Base-by-base conservation (phyloP, 495 filamentous ascomycete species). In the Cercophora sp. region DNA sequence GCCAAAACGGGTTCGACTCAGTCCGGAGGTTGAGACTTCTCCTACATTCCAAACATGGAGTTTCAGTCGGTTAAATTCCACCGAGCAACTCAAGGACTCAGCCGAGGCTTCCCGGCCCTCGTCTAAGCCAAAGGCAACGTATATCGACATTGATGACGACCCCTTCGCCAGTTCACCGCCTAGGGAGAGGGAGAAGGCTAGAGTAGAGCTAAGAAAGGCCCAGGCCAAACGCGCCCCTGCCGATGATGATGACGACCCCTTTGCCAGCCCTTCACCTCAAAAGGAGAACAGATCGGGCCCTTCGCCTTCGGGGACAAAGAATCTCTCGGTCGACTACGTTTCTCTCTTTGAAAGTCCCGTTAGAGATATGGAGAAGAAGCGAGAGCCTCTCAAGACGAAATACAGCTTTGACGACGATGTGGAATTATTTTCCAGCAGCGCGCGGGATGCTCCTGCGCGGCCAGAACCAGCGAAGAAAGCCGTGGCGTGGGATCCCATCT, bases 401-500 rank as follows among this genome's bases (percentile, higher is more conserved):
- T 40, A 10, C 10, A 35, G 39, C 0, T 9, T 48, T 8, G 55
- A 66, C 18, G 52, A 53, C 15, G 39, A 59, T 5, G 34, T 48
- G 11, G 55, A 63, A 9, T 55, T 48, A 1, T 62, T 68, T 20
- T 47, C 41, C 4, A 52, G 46, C 32, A 58, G 48, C 36, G 52
- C 63, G 2, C 63, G 58, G 15, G 27, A 18, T n/a, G n/a, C n/a
- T n/a, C n/a, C n/a, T n/a, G 16, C n/a, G 11, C 0, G 42, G 3
- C 0, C 19, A 22, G 47, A 43, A 15, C 13, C 22, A 18, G 50
- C 57, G 6, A 54, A 35, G 27, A 61, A 63, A n/a, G 56, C 58
- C 4, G 62, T 46, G 20, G 44, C 56, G 1, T 77, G 74, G 74
- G 74, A 76, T 58, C 75, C 71, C 0, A 77, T 77, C 43, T 77